A percentile compares a stretch with the other conserved stretches of the same genome.
phyloP scores from a whole-genome alignment of 2,329 filamentous ascomycete genomes.

The Aphanocladium album region DNA sequence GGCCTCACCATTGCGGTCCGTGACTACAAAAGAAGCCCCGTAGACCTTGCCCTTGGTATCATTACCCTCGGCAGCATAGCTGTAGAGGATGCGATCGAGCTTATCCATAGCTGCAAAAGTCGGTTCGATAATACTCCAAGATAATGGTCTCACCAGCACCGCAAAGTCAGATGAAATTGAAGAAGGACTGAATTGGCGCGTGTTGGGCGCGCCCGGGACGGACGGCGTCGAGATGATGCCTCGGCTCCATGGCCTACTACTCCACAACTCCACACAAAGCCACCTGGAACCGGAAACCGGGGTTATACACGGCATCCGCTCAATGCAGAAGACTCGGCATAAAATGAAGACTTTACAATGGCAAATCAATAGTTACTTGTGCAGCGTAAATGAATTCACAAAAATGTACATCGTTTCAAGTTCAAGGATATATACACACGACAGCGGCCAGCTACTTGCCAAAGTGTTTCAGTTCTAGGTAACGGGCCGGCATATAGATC shows the following conservation, averaged over 20 bases:
- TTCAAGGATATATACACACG: neutral
- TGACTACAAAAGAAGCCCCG: slow-evolving; percentile 24
- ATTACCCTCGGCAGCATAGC: slow-evolving; percentile 18
- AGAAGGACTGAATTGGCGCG: neutral
- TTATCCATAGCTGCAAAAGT: slow-evolving; percentile 7
- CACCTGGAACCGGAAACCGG: neutral
- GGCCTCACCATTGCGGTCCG: slow-evolving; percentile 20
- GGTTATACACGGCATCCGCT: neutral
- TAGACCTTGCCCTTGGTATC: slow-evolving; percentile 26
- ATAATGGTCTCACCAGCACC: neutral
- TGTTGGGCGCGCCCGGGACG: neutral
- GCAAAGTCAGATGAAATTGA: neutral
- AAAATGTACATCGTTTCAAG: neutral
- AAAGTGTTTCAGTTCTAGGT: slow-evolving; percentile 32
- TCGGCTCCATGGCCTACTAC: slow-evolving; percentile 3
- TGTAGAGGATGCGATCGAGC: slow-evolving; percentile 22
- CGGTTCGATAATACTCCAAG: neutral
- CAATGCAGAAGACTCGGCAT: neutral
- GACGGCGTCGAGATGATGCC: neutral
- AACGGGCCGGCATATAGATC: slow-evolving; percentile 36
- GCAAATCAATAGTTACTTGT: neutral
- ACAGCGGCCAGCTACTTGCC: neutral
- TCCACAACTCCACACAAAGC: neutral
- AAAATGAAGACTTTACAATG: neutral
- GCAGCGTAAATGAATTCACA: neutral